Percentiles rank a stretch among this genome's conserved stretches.
These are phyloP conservation scores for Penicillium diatomitis DNA, from an alignment of 495 filamentous ascomycete genomes.

Conservation along the genomic window DNA sequence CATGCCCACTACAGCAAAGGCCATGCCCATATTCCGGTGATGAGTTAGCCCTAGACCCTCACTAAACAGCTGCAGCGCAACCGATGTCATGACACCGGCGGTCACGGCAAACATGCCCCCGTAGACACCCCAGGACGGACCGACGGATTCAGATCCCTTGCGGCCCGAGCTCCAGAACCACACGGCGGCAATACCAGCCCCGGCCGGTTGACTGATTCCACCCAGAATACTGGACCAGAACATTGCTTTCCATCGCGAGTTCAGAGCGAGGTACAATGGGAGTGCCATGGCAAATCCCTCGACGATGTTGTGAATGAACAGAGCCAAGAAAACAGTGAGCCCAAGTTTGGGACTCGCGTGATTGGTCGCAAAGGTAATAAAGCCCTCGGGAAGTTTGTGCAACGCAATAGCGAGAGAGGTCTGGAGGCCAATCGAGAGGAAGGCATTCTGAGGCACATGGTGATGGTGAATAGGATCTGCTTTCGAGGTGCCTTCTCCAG, in stretches of 20 bases:
- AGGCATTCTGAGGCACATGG: conserved; percentile 92
- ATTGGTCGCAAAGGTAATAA: conserved; percentile 97
- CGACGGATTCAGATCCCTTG: conserved; percentile 33
- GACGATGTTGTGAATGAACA: conserved; percentile 96
- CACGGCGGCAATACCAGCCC: conserved; percentile 71
- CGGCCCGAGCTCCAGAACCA: conserved; percentile 62
- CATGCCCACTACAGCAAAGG: conserved; percentile 87
- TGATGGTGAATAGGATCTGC: conserved; percentile 66
- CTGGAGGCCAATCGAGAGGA: conserved; percentile 85
- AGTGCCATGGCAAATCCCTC: conserved; percentile 93
- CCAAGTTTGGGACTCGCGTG: conserved; percentile 85
- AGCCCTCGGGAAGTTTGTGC: conserved; percentile 95
- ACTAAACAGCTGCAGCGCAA: conserved; percentile 80
- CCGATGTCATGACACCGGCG: conserved; percentile 89
- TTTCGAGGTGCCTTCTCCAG: conserved; percentile 17
- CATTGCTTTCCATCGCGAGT: conserved; percentile 68
- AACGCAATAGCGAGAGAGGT: conserved; percentile 89
- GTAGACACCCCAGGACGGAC: conserved; percentile 64
- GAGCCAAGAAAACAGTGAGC: conserved; percentile 83
- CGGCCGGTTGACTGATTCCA: conserved; percentile 76
- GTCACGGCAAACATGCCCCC: conserved; percentile 84
- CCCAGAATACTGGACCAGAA: conserved; percentile 76
- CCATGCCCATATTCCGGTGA: conserved; percentile 66
- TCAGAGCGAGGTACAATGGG: conserved; percentile 79
- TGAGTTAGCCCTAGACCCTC: conserved; percentile 79